Conservation (phyloP, 1,284 basidiomycete genomes). For the Termitomyces sp. region DNA sequence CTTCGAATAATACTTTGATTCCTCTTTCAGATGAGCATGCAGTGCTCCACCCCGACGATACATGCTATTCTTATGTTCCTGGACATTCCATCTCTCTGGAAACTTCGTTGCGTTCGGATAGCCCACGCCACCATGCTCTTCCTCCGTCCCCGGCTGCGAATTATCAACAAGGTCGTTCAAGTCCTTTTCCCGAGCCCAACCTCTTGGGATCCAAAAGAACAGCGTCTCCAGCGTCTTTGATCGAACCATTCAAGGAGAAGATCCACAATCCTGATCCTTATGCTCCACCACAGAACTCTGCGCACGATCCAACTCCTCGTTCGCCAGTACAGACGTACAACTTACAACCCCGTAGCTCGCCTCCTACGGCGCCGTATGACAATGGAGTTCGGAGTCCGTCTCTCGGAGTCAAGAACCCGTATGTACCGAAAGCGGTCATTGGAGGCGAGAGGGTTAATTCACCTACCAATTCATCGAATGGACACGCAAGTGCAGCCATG, state of each 20-base stretch:
- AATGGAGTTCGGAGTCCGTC: conserved; percentile 8
- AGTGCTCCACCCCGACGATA: background rate
- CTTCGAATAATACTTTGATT: background rate
- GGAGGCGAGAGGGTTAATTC: conserved; percentile 12
- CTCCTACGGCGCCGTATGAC: background rate
- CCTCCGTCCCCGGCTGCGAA: conserved; percentile 15
- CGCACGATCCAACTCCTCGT: background rate
- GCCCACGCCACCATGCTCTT: conserved; percentile 12
- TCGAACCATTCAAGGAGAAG: conserved; percentile 3
- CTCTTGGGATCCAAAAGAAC: conserved; percentile 3
- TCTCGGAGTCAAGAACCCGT: conserved; percentile 3
- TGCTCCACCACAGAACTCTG: background rate
- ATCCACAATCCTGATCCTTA: conserved; percentile 3
- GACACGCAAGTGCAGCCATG: conserved; percentile 6
- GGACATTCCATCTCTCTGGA: background rate
- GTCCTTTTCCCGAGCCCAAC: conserved; percentile 5
- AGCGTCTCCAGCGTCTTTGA: conserved; percentile 8
- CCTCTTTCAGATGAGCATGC: background rate
- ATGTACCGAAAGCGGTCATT: conserved; percentile 11
- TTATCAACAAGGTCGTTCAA: conserved; percentile 9
- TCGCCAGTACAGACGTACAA: conserved; percentile 2
- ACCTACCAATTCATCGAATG: conserved; percentile 12
- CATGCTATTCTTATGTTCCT: background rate
- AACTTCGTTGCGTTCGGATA: conserved; percentile 7
- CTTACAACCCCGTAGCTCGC: conserved; percentile 8